Conservation (phyloP, 192 early-diverging fungal genomes). For the Lunasporangiospora selenospora region DNA sequence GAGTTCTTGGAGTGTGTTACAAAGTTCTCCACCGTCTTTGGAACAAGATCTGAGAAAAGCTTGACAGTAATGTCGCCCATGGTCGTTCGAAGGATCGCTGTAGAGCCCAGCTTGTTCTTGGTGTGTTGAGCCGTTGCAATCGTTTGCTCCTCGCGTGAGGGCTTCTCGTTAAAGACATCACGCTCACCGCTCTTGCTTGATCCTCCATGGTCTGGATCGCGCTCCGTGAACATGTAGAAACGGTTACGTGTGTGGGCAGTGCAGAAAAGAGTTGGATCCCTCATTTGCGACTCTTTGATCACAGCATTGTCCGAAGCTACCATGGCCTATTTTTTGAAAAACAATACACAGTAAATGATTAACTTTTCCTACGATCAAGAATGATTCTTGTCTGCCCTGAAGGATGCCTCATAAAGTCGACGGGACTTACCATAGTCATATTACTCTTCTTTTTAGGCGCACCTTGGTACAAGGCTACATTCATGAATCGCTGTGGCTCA, state of each 20-base stretch:
- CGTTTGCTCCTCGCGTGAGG: constrained; percentile 94
- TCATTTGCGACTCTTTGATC: constrained; percentile 64
- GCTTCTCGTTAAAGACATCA: constrained; percentile 98
- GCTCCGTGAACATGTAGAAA: constrained; percentile 91
- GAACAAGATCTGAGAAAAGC: constrained; percentile 90
- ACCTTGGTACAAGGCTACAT: constrained; percentile 90
- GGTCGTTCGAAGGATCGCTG: constrained; percentile 88
- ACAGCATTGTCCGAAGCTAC: constrained; percentile 88
- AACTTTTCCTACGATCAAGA: neutral
- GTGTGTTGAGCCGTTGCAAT: constrained; percentile 73
- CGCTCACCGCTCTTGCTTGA: constrained; percentile 71
- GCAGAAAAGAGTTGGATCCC: constrained; percentile 89
- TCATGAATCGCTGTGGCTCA: constrained; percentile 90
- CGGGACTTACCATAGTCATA: constrained; percentile 65
- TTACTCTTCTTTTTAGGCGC: constrained; percentile 82
- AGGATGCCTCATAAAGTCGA: too few species aligned
- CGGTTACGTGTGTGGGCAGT: constrained; percentile 92
- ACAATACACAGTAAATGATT: constrained; percentile 1
- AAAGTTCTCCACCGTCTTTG: constrained; percentile 96
- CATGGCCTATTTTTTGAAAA: constrained; percentile 63
- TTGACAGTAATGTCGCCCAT: constrained; percentile 90
- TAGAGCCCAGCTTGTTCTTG: constrained; percentile 67
- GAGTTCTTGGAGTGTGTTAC: constrained; percentile 83
- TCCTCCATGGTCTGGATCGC: constrained; percentile 82
- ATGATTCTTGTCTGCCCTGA: too few species aligned